Base-by-base conservation (phyloP, 192 early-diverging fungal species). In the Backusella luteola region DNA sequence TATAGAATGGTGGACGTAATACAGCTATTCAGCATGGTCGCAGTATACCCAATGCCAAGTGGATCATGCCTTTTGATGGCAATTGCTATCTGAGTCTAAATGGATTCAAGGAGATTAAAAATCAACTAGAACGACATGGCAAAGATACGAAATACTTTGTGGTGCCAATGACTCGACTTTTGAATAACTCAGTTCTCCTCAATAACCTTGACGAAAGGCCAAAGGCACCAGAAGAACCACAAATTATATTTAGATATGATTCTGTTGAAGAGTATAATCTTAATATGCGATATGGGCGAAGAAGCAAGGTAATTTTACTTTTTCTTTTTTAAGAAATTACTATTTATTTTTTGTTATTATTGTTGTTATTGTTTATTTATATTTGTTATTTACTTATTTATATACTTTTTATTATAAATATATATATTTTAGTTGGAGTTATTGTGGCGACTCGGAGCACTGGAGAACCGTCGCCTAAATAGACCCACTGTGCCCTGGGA, bases 11-110 rank as follows among this genome's bases (percentile, higher is more conserved):
- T 23, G 89, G 88, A 59, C 77, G 89, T 26, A 90, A 90, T 74
- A 80, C 81, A 11, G 89, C 85, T 4, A 80, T 90, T 41, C 53
- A 77, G 17, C 89, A 90, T 69, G 89, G 79, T 4, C 84, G 85
- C 72, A 41, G 76, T 8, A 73, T 84, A 44, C 75, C 76, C 19
- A 81, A 85, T 79, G 82, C 81, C 17, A 81, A 80, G 42, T 90
- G 89, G 89, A 87, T 90, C 59, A 81, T 90, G 70, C 88, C 89
- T 5, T 89, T 90, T 73, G 89, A 90, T 69, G 89, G 89, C 32
- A 90, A 90, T 72, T 88, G 86, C 69, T 90, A 85, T 67, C 44
- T 90, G 53, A 90, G 87, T 44, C 44, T 76, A 36, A 84, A 84
- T 26, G 88, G 82, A 23, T 87, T 86, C 75, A 59, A 35, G 15